Evolutionary conservation across 208 protist genomes (phyloP), one percentile per base, ranked within the genome.

Genomic region (Crithidia sp.): DNA sequence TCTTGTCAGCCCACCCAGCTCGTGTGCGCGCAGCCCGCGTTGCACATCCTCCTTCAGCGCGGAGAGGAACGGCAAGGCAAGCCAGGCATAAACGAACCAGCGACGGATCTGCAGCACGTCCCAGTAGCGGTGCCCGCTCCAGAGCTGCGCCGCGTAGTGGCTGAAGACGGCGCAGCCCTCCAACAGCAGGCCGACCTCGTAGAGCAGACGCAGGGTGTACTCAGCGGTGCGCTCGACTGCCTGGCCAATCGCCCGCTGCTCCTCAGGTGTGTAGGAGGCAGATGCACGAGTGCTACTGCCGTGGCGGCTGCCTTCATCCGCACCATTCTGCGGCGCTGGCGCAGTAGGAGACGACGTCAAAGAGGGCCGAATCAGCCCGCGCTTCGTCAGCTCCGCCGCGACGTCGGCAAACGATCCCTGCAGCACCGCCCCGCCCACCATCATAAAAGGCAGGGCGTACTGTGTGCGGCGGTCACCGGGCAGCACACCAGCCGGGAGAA

Each of bases 161-260:
- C 74, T 73, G 37, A 82, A 81, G 47, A 82, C 61, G 16, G 43
- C 43, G 39, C 75, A 64, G n/a, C 67, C 75, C 14, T 86, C 77
- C 10, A 75, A 53, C 39, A 81, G n/a, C 19, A 86, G 13, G 12
- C 76, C 77, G n/a, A 80, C 74, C 41, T 76, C 69, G 68, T 83
- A 86, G 14, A 77, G 73, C 40, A 83, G 59, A 8, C 68, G 71
- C 43, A 82, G 53, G 7, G 76, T 82, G 79, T 77, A 82, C 45
- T 76, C 55, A 10, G 84, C 40, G 54, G 79, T 84, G 14, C 65
- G 75, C 19, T 65, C 63, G 14, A 87, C 55, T 2, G 79, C 72
- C 52, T 82, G 77, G 36, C 79, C 85, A 28, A 90, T 68, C 0
- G 79, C 82, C 0, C 55, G 57, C 39, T 83, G 58, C 56, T 82